Evolutionary conservation across 2,329 filamentous ascomycete species (phyloP).

Genomic region (Fusarium sp.): DNA sequence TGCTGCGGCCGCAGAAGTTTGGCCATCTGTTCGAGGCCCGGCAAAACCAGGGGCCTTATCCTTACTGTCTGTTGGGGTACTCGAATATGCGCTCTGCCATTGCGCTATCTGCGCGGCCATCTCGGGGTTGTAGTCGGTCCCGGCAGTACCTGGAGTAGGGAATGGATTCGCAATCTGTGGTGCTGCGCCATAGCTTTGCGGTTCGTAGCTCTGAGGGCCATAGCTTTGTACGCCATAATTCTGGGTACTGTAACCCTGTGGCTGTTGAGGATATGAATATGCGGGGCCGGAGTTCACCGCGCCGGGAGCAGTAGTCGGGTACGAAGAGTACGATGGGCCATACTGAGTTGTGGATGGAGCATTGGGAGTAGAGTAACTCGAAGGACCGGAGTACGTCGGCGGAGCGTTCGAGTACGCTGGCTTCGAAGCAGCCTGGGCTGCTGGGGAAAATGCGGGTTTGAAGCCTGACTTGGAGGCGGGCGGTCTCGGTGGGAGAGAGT

Average conservation of each 20-base stretch:
- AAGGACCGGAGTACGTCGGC: constrained; percentile 43
- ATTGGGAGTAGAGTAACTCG: constrained; percentile 48
- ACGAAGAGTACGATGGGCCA: constrained; percentile 54
- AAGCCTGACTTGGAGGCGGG: constrained; percentile 65
- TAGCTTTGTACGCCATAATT: constrained; percentile 51
- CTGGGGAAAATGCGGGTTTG: constrained; percentile 61
- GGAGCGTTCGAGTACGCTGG: constrained; percentile 50
- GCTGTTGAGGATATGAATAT: constrained; percentile 43
- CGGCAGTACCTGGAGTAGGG: constrained; percentile 64
- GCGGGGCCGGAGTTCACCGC: constrained; percentile 42
- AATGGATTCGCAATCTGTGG: constrained; percentile 87
- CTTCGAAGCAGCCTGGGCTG: constrained; percentile 45
- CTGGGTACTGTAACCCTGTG: constrained; percentile 24
- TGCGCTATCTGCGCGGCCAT: constrained; percentile 92
- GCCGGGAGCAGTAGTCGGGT: constrained; percentile 44
- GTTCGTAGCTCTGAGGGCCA: constrained; percentile 38
- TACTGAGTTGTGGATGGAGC: constrained; percentile 52
- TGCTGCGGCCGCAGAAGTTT: constrained; percentile 47
- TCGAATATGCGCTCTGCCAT: constrained; percentile 90
- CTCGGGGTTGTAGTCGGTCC: constrained; percentile 72
- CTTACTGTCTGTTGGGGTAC: constrained; percentile 58
- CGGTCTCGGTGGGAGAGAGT: constrained; percentile 76
- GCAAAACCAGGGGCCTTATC: constrained; percentile 45
- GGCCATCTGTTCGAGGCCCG: constrained; percentile 47
- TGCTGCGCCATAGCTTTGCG: constrained; percentile 55